Base-by-base conservation (phyloP, 495 filamentous ascomycete species). In the Penicillium tannophilum region DNA sequence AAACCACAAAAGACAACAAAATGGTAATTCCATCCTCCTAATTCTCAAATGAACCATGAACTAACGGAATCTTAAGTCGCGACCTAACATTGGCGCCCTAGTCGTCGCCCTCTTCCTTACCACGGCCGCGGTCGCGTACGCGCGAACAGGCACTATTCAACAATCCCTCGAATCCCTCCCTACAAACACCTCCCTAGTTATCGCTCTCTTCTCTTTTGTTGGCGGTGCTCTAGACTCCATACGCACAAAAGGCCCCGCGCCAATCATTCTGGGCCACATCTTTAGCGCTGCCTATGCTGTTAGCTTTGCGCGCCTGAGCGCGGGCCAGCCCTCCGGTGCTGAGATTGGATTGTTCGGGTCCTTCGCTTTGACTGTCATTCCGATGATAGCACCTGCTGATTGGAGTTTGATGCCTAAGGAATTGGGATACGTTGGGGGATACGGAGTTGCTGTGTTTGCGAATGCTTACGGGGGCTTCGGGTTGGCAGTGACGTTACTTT, bases 161-260 rank as follows among this genome's bases (percentile, higher is more conserved):
- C 48, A 51, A 51, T 31, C 48, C 16, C 48, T 51, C 48, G 48
- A 51, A 20, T 33, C 48, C 48, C 48, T 51, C 28, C 48, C 48
- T 14, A 51, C 26, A 19, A 51, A 51, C 48, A 51, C 48, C 12
- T 30, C 48, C 11, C 12, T 51, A 4, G 48, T 51, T 14, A 16
- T 51, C 4, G 48, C 48, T 3, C 48, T 51, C 9, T 35, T 51
- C 48, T 51, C 48, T 11, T 51, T 51, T 28, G 3, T 51, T 28
- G 48, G 48, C 6, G 28, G 48, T 10, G 48, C 48, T 16, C 16
- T 51, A 8, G 48, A 51, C 17, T 51, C 48, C 14, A 51, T 51
- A 11, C 24, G 24, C 28, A 31, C 48, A 1, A 51, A 51, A n/a
- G 2, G 28, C 14, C 48, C 48, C 12, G 30, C 28, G 5, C 26